Evolutionary conservation across 1,284 basidiomycete genomes (phyloP), one percentile per base, ranked within the genome.

Genomic region (Porogramme epimiltina): DNA sequence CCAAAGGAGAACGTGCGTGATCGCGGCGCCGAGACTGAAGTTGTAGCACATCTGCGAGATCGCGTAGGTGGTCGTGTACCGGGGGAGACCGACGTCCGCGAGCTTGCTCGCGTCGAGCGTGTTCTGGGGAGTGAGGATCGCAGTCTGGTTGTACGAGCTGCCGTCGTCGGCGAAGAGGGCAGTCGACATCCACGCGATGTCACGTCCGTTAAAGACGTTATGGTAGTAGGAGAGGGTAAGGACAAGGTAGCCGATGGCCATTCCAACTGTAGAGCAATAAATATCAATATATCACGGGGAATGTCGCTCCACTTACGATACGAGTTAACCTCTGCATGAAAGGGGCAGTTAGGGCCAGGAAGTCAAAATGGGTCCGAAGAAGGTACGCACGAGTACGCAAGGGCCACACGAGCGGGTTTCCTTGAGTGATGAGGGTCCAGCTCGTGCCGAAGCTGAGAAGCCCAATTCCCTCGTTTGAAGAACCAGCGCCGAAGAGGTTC

Each of bases 401-500:
- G 56, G 75, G 52, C 84, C 76, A 70, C 68, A 83, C 71, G 70
- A 81, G 65, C 1, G 79, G 80, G 44, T 66, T 73, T 9, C 78
- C 79, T 58, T 81, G 80, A 0, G 75, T 76, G 53, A 82, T 80
- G 16, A 81, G 68, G 2, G 78, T 79, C 78, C 79, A 81, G 43
- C 76, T 77, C 22, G 77, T 73, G 51, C 73, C 66, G 61, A 80
- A 78, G 42, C 75, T 77, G 41, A 79, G 63, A 37, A 81, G 55
- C 4, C 79, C 79, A 23, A 80, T 71, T 3, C 79, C 78, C 61
- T 81, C 78, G 61, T 80, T 81, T 52, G 73, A 76, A 3, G 76
- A 78, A 1, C 78, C 78, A 9, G 74, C 78, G 48, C 79, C 79
- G 54, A 80, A 81, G 1, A 80, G 63, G 58, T 80, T 79, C 40